Evolutionary conservation across 305 asterid species (phyloP).

Genomic region (Fraxinus sp.): DNA sequence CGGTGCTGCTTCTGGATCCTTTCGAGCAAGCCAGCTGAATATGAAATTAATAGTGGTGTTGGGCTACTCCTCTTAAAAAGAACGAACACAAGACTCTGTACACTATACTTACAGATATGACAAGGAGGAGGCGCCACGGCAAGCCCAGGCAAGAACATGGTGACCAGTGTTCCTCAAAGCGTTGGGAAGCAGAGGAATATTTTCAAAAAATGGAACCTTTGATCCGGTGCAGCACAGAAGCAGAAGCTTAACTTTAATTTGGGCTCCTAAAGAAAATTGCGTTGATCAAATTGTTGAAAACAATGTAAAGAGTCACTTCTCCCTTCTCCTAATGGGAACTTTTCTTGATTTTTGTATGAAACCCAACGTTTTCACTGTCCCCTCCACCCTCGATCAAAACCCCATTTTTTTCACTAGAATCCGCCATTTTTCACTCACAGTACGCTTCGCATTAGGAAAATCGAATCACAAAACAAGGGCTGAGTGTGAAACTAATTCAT

Average conservation of each 20-base stretch:
- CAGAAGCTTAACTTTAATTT: constrained; percentile 23
- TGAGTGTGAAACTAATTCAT: background rate
- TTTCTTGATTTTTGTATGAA: background rate
- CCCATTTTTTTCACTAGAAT: constrained; percentile 29
- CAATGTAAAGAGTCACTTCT: constrained; percentile 40
- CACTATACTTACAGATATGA: constrained; percentile 54
- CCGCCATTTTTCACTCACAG: constrained; percentile 31
- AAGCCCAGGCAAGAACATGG: constrained; percentile 59
- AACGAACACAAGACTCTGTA: too few relatives aligned
- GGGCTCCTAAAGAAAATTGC: constrained; percentile 47
- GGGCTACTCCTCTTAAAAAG: too few relatives aligned
- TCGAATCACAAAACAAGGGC: background rate
- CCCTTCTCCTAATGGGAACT: background rate
- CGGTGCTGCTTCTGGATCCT: background rate
- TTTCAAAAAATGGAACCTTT: constrained; percentile 45
- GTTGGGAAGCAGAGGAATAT: constrained; percentile 56
- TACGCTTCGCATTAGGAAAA: background rate
- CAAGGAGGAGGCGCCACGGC: constrained; percentile 73
- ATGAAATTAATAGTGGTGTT: too few relatives aligned
- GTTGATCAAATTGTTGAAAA: constrained; percentile 50
- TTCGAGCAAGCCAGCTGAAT: background rate
- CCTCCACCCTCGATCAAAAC: constrained; percentile 18
- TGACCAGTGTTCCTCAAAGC: constrained; percentile 59
- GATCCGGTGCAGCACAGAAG: constrained; percentile 42
- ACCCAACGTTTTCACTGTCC: constrained; percentile 13